A percentile compares a stretch with the other conserved stretches of the same genome.
These are phyloP conservation scores for Carallia brachiata DNA, from an alignment of 345 rosid species.

Conservation along the genomic window DNA sequence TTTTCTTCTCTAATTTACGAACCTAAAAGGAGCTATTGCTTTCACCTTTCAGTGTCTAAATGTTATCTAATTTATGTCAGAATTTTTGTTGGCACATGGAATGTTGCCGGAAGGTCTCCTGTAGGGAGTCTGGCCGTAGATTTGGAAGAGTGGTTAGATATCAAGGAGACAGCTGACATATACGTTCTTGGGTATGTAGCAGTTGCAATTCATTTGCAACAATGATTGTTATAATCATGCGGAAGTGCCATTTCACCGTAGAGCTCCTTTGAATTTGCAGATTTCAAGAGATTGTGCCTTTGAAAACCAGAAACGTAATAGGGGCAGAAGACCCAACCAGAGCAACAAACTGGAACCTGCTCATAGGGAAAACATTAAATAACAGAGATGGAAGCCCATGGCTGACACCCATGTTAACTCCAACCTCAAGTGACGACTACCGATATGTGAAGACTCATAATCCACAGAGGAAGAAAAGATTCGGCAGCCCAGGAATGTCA, in stretches of 20 bases:
- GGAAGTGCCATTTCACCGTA: conserved; percentile 3
- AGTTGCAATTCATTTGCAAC: background rate
- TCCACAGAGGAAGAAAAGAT: conserved; percentile 26
- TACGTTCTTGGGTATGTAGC: conserved; percentile 66
- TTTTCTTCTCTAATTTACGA: background rate
- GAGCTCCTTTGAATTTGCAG: conserved; percentile 28
- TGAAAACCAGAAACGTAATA: conserved; percentile 49
- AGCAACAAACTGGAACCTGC: conserved; percentile 65
- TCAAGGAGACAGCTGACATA: conserved; percentile 61
- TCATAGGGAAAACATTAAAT: conserved; percentile 58
- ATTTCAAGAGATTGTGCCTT: conserved; percentile 65
- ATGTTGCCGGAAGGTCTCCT: conserved; percentile 74
- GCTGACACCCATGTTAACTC: conserved; percentile 45
- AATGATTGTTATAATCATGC: background rate
- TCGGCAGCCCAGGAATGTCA: conserved; percentile 12
- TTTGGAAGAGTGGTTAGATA: conserved; percentile 70
- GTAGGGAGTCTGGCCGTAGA: conserved; percentile 60
- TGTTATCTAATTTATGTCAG: conserved; percentile 26
- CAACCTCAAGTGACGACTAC: conserved; percentile 40
- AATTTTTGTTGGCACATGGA: conserved; percentile 75
- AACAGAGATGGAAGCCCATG: conserved; percentile 44
- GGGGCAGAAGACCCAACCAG: conserved; percentile 59
- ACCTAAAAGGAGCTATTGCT: background rate
- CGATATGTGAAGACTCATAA: conserved; percentile 19
- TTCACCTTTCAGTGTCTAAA: background rate